A percentile compares a stretch with the other conserved stretches of the same genome.
phyloP scores from a whole-genome alignment of 495 filamentous ascomycete species.

The Talaromyces adpressus region DNA sequence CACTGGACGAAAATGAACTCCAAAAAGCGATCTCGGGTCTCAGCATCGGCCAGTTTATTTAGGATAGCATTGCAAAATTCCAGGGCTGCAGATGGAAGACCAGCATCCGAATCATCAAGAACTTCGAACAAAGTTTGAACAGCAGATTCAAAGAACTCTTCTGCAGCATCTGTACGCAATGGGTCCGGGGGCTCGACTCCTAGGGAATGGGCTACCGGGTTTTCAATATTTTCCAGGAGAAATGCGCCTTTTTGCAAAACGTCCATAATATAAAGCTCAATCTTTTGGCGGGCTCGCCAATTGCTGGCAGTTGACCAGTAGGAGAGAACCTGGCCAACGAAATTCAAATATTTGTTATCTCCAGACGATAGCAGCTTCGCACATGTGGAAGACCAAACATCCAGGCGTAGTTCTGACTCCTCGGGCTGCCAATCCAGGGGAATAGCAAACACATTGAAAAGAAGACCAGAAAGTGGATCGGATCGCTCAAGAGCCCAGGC shows the following conservation, averaged over 20 bases:
- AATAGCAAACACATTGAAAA: conserved; percentile 78
- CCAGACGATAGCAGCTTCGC: conserved; percentile 56
- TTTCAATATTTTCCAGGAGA: conserved; percentile 72
- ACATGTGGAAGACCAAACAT: conserved; percentile 82
- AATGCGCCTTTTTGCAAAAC: conserved; percentile 89
- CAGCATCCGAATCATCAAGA: conserved; percentile 67
- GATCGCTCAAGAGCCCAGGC: conserved; percentile 71
- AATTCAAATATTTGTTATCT: conserved; percentile 33
- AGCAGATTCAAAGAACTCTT: conserved; percentile 84
- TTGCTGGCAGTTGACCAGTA: conserved; percentile 79
- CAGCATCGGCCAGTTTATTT: conserved; percentile 62
- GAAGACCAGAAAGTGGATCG: conserved; percentile 76
- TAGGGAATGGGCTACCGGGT: conserved; percentile 30
- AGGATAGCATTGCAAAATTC: conserved; percentile 78
- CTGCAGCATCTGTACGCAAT: conserved; percentile 66
- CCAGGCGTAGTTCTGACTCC: conserved; percentile 71
- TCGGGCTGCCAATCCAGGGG: conserved; percentile 63
- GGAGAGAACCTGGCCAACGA: conserved; percentile 53
- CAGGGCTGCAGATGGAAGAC: conserved; percentile 77
- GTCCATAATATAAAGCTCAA: conserved; percentile 91
- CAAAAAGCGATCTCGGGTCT: conserved; percentile 61
- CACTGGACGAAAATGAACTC: conserved; percentile 82
- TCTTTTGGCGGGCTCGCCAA: conserved; percentile 80
- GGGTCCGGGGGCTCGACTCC: conserved; percentile 51
- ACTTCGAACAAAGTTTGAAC: conserved; percentile 78